Conservation (phyloP, 2,329 filamentous ascomycete genomes). For the Plectosphaerella sp. region DNA sequence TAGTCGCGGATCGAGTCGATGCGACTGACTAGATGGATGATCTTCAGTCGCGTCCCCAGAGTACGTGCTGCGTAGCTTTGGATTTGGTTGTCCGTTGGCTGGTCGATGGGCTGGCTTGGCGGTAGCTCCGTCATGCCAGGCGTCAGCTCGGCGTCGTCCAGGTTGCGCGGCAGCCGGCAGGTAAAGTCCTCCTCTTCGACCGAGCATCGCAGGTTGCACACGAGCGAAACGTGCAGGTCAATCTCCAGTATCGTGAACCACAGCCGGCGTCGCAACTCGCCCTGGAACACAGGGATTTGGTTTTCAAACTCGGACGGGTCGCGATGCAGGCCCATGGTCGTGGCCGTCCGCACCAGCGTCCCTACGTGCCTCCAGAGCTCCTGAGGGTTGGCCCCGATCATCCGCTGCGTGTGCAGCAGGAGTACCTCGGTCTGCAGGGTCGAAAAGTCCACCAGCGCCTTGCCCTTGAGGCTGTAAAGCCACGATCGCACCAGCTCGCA, state of each 20-base stretch:
- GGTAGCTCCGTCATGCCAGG: slow-evolving; percentile 45
- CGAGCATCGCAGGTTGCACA: slow-evolving; percentile 45
- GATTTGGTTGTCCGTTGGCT: slow-evolving; percentile 47
- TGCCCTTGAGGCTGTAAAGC: slow-evolving; percentile 47
- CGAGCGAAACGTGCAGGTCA: slow-evolving; percentile 50
- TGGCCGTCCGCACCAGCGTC: slow-evolving; percentile 50
- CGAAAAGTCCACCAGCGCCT: slow-evolving; percentile 46
- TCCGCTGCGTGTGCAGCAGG: slow-evolving; percentile 47
- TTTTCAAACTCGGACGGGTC: slow-evolving; percentile 50
- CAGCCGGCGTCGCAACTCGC: slow-evolving; percentile 48
- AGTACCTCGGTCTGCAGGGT: slow-evolving; percentile 51
- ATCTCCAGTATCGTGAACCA: slow-evolving; percentile 55
- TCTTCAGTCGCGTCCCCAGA: slow-evolving; percentile 42
- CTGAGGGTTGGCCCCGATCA: slow-evolving; percentile 43
- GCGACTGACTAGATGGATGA: slow-evolving; percentile 44
- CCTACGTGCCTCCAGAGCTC: slow-evolving; percentile 53
- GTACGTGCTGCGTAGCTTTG: slow-evolving; percentile 51
- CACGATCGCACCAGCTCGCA: slow-evolving; percentile 50
- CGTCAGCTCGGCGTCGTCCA: slow-evolving; percentile 46
- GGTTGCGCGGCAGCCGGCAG: slow-evolving; percentile 46
- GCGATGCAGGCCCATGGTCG: slow-evolving; percentile 55
- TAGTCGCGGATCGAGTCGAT: slow-evolving; percentile 50
- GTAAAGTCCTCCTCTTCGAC: slow-evolving; percentile 50
- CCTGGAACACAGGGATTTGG: slow-evolving; percentile 43
- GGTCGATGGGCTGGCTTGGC: slow-evolving; percentile 43